Evolutionary conservation across 2,329 filamentous ascomycete genomes (phyloP).

Genomic region (Fusarium sarcochroum): DNA sequence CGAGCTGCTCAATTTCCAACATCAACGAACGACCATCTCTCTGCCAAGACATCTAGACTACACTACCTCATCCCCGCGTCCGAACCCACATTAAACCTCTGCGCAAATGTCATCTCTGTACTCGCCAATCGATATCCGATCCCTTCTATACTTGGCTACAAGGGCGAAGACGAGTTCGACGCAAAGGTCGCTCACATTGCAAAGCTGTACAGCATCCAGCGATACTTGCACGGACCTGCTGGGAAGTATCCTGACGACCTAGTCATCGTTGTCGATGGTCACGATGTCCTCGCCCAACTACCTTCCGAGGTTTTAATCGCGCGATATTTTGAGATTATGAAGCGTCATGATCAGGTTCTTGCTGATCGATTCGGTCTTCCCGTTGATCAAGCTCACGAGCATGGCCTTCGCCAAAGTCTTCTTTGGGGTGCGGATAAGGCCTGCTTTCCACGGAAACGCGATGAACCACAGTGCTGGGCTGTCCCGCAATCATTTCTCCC

Average conservation of each 20-base stretch:
- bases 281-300: slow-evolving; percentile 75
- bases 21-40: too few relatives aligned
- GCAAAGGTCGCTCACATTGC: neutral
- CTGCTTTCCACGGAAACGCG: slow-evolving; percentile 52
- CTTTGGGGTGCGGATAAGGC: slow-evolving; percentile 61
- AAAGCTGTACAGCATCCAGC: neutral
- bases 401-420: slow-evolving; percentile 55
- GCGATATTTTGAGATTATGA: slow-evolving; percentile 70
- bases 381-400: slow-evolving; percentile 46
- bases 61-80: neutral
- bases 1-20: neutral
- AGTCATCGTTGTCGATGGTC: slow-evolving; percentile 73
- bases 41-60: neutral
- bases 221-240: neutral
- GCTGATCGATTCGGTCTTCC: slow-evolving; percentile 61
- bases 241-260: slow-evolving; percentile 63
- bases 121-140: neutral
- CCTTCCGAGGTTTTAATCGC: slow-evolving; percentile 73
- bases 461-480: slow-evolving; percentile 58
- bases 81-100: neutral
- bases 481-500: slow-evolving; percentile 54
- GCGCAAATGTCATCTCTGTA: neutral
- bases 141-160: neutral
- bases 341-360: slow-evolving; percentile 66
- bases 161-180: neutral